A percentile compares a stretch with the other conserved stretches of the same genome.
phyloP scores from a whole-genome alignment of 2,329 filamentous ascomycete genomes.

The Ophiostoma fasciatum region DNA sequence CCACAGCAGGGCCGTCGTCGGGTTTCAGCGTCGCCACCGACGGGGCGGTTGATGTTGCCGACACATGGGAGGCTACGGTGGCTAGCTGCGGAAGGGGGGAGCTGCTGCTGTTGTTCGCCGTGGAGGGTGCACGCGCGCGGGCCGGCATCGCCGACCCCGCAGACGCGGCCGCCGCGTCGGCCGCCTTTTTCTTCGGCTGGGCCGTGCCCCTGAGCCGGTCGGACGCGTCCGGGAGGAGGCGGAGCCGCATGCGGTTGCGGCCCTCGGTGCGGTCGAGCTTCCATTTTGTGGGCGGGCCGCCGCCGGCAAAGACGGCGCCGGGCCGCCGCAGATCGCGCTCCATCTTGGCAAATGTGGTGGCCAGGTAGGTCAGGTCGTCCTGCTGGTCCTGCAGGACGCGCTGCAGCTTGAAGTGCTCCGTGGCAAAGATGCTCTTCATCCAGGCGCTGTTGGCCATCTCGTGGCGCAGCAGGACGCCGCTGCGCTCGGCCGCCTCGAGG shows the following conservation, averaged over 20 bases:
- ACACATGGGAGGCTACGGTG: neutral
- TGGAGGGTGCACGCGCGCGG: too few relatives aligned
- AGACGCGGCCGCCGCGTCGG: conserved; percentile 8
- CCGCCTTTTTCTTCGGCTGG: conserved; percentile 51
- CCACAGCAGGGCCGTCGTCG: conserved; percentile 9
- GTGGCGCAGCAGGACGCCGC: conserved; percentile 65
- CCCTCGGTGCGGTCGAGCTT: conserved; percentile 92
- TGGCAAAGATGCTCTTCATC: conserved; percentile 89
- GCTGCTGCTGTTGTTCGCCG: too few relatives aligned
- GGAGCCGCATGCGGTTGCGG: conserved; percentile 82
- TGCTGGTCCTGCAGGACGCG: conserved; percentile 83
- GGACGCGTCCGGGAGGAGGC: conserved; percentile 63
- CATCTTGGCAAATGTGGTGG: conserved; percentile 62
- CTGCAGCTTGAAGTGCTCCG: conserved; percentile 85
- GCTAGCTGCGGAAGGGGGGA: neutral
- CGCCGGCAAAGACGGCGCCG: conserved; percentile 63
- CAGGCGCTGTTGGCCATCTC: conserved; percentile 78
- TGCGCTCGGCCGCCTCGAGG: conserved; percentile 48
- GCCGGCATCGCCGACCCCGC: neutral
- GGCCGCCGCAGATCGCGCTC: conserved; percentile 64
- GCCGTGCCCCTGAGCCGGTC: conserved; percentile 53
- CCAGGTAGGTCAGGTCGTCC: conserved; percentile 69
- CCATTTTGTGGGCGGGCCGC: conserved; percentile 48
- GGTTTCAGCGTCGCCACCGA: conserved; percentile 10
- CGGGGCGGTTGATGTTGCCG: conserved; percentile 9